A percentile compares a stretch with the other conserved stretches of the same genome.
These are phyloP conservation scores for Camelina hispida DNA, from an alignment of 345 rosid genomes.

Conservation along the genomic window DNA sequence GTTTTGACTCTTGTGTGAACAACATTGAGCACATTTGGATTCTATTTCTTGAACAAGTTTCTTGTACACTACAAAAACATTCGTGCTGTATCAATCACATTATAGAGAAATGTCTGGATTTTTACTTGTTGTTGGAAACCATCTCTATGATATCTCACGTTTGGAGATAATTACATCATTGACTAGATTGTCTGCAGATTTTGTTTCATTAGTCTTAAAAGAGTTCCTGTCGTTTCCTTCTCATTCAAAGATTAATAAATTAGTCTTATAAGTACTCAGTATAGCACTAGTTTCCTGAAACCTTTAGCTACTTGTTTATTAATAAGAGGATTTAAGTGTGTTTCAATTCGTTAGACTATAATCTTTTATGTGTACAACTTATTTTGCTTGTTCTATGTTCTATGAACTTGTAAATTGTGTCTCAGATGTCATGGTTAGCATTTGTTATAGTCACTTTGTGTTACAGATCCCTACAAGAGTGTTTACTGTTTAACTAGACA, in stretches of 20 bases:
- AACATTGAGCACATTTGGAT: neutral
- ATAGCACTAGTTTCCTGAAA: no score
- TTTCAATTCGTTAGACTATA: neutral
- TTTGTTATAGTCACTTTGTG: neutral
- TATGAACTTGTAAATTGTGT: constrained; percentile 9
- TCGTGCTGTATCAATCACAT: neutral
- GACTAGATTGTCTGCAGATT: neutral
- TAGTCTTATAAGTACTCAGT: no score
- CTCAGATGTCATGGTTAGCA: neutral
- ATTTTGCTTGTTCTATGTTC: neutral
- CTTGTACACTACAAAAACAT: no score
- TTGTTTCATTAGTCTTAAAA: no score
- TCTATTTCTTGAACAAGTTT: constrained; percentile 6
- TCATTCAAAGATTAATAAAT: no score
- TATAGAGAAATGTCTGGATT: neutral
- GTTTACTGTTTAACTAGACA: neutral
- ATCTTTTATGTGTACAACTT: neutral
- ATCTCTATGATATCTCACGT: constrained; percentile 25
- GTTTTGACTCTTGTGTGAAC: neutral
- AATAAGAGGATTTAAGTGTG: neutral
- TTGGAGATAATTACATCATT: neutral
- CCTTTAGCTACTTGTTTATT: no score
- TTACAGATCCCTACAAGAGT: neutral
- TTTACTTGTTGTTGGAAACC: constrained; percentile 1
- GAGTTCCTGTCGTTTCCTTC: no score